Evolutionary conservation across 163 green algal species (phyloP), one percentile per base, ranked within the genome.

Genomic region (Scenedesmus sp.): DNA sequence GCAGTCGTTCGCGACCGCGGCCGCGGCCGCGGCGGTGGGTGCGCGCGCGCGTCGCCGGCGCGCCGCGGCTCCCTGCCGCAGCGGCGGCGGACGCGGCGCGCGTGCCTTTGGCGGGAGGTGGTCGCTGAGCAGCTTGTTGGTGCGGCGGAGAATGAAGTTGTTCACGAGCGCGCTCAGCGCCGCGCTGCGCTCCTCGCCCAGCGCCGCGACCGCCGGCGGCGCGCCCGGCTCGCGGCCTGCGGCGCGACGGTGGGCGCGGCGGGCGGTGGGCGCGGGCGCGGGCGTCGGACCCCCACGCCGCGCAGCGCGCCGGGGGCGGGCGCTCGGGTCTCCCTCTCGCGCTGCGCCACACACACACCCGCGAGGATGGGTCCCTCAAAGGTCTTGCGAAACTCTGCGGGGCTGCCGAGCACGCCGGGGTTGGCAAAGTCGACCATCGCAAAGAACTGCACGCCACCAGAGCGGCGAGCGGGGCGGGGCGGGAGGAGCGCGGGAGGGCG

Each of bases 61-160:
- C n/a, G n/a, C n/a, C n/a, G n/a, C n/a, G n/a, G n/a, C n/a, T n/a
- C n/a, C n/a, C n/a, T n/a, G n/a, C n/a, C n/a, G n/a, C n/a, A n/a
- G n/a, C n/a, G n/a, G n/a, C n/a, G n/a, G n/a, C n/a, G n/a, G n/a
- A n/a, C n/a, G n/a, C n/a, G n/a, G n/a, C n/a, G 26, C 22, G 22
- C 63, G 58, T 36, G 95, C 93, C 92, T 99, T 99, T 60, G 97
- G 96, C 14, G 97, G 97, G 70, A 99, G 91, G 86, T 99, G 95
- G 58, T 94, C 88, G 31, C 83, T 93, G 33, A 99, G 88, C 56
- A 99, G 91, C 11, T 89, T 87, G 86, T 99, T 99, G 78, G 97
- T 99, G 57, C 97, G 87, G 51, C 97, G 80, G 51, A 99, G 89
- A 72, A 99, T 98, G 91, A 99, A 99, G 48, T 93, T 78, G 86